Evolutionary conservation across 75 land plant genomes (phyloP).

Genomic region (Cryptomeria japonica): DNA sequence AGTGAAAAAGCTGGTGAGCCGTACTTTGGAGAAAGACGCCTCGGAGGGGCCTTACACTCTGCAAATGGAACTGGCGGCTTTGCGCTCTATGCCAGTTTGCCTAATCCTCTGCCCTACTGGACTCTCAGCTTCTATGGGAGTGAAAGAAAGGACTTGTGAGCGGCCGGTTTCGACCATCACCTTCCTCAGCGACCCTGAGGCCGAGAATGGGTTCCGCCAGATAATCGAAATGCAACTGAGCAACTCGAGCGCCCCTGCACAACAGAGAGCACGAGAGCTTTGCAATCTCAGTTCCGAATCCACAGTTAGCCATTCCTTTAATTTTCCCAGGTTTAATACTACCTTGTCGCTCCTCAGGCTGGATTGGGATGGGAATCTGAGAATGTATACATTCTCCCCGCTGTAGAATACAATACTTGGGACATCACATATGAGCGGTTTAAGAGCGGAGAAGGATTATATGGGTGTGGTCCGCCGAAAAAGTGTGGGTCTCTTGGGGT

Average conservation of each 20-base stretch:
- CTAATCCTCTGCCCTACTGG: neutral
- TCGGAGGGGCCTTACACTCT: slow-evolving; percentile 29
- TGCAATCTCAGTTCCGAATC: neutral
- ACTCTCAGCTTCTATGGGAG: slow-evolving; percentile 14
- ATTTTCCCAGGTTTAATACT: slow-evolving; percentile 24
- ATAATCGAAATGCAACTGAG: neutral
- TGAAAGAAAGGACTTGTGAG: neutral
- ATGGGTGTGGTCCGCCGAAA: slow-evolving; percentile 34
- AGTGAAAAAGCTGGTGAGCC: slow-evolving; percentile 21
- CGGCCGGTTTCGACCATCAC: neutral
- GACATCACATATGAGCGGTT: slow-evolving; percentile 33
- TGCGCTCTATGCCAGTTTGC: slow-evolving; percentile 17
- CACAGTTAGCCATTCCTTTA: neutral
- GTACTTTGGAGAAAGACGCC: slow-evolving; percentile 15
- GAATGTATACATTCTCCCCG: slow-evolving; percentile 25
- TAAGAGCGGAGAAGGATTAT: slow-evolving; percentile 1
- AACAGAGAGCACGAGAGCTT: neutral
- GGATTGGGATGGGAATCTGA: slow-evolving; percentile 43
- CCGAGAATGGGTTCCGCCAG: slow-evolving; percentile 7
- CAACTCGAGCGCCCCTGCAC: neutral
- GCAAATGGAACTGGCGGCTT: slow-evolving; percentile 27
- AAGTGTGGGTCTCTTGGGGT: slow-evolving; percentile 41
- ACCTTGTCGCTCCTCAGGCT: slow-evolving; percentile 30
- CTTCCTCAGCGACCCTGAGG: slow-evolving; percentile 12
- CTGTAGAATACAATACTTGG: slow-evolving; percentile 23